A percentile compares a stretch with the other conserved stretches of the same genome.
These are phyloP conservation scores for Tanacetum coccineum DNA, from an alignment of 129 eudicot species.

Conservation along the genomic window DNA sequence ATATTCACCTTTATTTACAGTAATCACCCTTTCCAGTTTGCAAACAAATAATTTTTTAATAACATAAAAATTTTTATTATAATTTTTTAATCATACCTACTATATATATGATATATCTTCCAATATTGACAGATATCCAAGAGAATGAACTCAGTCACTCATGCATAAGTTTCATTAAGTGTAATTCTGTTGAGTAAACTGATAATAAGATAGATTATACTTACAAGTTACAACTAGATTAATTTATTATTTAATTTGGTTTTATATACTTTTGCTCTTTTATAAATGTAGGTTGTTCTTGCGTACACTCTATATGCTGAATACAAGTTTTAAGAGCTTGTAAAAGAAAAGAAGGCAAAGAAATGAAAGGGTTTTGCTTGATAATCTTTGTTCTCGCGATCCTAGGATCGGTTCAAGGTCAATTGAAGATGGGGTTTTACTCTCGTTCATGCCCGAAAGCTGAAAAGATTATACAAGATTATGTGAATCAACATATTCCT, in stretches of 20 bases:
- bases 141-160: constrained; percentile 9
- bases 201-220: background rate
- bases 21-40: constrained; percentile 5
- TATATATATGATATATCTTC: constrained; percentile 8
- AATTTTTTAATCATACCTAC: background rate
- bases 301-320: background rate
- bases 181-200: background rate
- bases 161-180: constrained; percentile 10
- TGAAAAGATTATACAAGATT: constrained; percentile 57
- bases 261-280: too few relatives aligned
- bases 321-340: background rate
- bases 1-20: background rate
- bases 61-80: background rate
- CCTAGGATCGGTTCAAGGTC: constrained; percentile 32
- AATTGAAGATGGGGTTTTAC: constrained; percentile 42
- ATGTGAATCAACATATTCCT: constrained; percentile 55
- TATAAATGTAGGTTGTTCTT: background rate
- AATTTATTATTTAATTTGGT: background rate
- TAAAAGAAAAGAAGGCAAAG: too few relatives aligned
- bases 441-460: constrained; percentile 55
- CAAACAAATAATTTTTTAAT: background rate
- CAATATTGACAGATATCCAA: background rate
- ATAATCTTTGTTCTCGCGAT: constrained; percentile 35
- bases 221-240: background rate
- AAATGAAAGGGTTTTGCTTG: constrained; percentile 25